Evolutionary conservation across 129 eudicot species (phyloP).

Genomic region (Saussurea involucrata): DNA sequence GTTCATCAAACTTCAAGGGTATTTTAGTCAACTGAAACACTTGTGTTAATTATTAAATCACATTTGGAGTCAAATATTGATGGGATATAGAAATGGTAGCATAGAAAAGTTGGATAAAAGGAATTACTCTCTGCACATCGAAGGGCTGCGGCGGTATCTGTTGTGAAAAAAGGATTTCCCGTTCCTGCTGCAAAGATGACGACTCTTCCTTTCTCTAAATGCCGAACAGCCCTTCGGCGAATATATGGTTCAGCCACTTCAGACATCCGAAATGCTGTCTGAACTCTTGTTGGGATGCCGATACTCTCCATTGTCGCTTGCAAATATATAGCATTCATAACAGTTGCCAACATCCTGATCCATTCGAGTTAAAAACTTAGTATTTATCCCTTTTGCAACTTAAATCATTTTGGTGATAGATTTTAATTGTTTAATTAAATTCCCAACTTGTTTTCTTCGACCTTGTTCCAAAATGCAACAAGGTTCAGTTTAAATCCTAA

Average conservation of each 20-base stretch:
- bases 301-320: slow-evolving; percentile 99
- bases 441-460: background rate
- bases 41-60: too few relatives aligned
- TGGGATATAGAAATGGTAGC: background rate
- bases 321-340: slow-evolving; percentile 94
- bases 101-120: background rate
- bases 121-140: slow-evolving; percentile 91
- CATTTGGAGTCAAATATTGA: too few relatives aligned
- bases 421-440: background rate
- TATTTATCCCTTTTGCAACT: background rate
- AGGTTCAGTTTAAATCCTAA: too few relatives aligned
- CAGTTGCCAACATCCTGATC: slow-evolving; percentile 96
- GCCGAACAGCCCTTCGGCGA: slow-evolving; percentile 87
- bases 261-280: slow-evolving; percentile 98
- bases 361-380: slow-evolving; percentile 1
- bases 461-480: too few relatives aligned
- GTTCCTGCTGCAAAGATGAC: slow-evolving; percentile 98
- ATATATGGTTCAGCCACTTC: slow-evolving; percentile 98
- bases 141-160: slow-evolving; percentile 98
- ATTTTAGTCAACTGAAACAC: background rate
- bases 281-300: slow-evolving; percentile 97
- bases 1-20: background rate
- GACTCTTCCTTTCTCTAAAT: slow-evolving; percentile 93
- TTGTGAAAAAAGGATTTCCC: slow-evolving; percentile 98
- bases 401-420: background rate